Conservation (phyloP, 2,329 filamentous ascomycete species). For the Talaromyces sp. region DNA sequence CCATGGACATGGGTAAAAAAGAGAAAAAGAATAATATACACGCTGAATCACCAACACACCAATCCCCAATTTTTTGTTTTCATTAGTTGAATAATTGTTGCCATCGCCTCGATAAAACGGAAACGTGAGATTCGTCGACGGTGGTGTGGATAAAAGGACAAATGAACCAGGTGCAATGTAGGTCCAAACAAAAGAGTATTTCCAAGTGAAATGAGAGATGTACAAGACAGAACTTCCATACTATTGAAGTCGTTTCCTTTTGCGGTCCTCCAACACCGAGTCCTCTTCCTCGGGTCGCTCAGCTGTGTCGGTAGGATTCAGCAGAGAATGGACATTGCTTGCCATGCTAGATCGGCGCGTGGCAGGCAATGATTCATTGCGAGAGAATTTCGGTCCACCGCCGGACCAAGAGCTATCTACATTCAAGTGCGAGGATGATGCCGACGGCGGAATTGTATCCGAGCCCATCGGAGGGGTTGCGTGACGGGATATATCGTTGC, state of each 20-base stretch:
- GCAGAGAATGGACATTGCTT: conserved; percentile 61
- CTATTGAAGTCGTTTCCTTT: conserved; percentile 54
- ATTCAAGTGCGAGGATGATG: conserved; percentile 22
- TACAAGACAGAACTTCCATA: background rate
- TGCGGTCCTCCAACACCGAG: conserved; percentile 53
- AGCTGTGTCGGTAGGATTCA: conserved; percentile 64
- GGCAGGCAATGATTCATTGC: conserved; percentile 47
- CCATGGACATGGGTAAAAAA: background rate
- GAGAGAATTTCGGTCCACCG: conserved; percentile 34
- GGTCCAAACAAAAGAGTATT: background rate
- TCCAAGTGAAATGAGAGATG: background rate
- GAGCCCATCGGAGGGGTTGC: conserved; percentile 44
- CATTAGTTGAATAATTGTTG: background rate
- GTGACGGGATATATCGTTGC: conserved; percentile 45
- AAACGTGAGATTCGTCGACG: background rate
- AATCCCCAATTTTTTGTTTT: background rate
- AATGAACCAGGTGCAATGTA: background rate
- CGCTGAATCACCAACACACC: conserved; percentile 1
- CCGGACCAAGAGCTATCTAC: conserved; percentile 53
- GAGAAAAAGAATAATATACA: background rate
- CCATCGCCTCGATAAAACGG: background rate
- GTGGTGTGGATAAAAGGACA: background rate
- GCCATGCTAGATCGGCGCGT: conserved; percentile 67
- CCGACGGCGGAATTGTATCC: background rate
- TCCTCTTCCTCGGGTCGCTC: conserved; percentile 63